phyloP scores from a whole-genome alignment of 352 stramenopile species.

The Phytophthora constricta region DNA sequence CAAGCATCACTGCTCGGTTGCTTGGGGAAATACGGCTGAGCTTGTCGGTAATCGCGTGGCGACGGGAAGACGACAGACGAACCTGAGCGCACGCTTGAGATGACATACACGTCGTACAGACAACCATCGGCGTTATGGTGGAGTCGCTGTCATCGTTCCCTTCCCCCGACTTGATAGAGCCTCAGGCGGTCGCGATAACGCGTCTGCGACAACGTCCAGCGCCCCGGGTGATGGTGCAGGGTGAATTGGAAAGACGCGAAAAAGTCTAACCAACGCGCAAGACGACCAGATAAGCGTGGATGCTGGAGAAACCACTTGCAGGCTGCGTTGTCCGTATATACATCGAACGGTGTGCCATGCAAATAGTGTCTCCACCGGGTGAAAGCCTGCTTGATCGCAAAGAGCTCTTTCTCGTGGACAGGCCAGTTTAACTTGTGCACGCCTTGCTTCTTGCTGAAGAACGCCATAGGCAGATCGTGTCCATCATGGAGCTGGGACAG shows the following conservation, averaged over 20 bases:
- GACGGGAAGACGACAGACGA: too few species aligned
- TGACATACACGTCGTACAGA: neutral
- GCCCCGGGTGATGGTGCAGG: constrained; percentile 6
- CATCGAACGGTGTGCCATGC: constrained; percentile 1
- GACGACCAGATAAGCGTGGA: constrained; percentile 8
- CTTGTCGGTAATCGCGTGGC: too few species aligned
- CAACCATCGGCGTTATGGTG: neutral
- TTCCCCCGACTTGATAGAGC: constrained; percentile 1
- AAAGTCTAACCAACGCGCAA: constrained; percentile 10
- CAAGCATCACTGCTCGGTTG: constrained; percentile 3
- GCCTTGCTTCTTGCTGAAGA: constrained; percentile 36
- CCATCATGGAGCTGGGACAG: neutral
- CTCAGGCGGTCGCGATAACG: constrained; percentile 1
- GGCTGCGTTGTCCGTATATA: constrained; percentile 7
- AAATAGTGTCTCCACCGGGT: constrained; percentile 6
- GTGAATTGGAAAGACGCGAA: constrained; percentile 10
- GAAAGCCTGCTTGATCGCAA: neutral
- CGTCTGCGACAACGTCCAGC: constrained; percentile 7
- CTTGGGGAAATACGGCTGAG: too few species aligned
- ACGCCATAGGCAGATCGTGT: constrained; percentile 29
- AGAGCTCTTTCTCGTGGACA: neutral
- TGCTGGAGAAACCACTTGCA: constrained; percentile 16
- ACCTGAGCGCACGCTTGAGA: neutral
- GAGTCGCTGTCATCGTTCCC: neutral
- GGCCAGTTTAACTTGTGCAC: neutral